phyloP scores from a whole-genome alignment of 2,329 filamentous ascomycete genomes.

The Colletotrichum sp. region DNA sequence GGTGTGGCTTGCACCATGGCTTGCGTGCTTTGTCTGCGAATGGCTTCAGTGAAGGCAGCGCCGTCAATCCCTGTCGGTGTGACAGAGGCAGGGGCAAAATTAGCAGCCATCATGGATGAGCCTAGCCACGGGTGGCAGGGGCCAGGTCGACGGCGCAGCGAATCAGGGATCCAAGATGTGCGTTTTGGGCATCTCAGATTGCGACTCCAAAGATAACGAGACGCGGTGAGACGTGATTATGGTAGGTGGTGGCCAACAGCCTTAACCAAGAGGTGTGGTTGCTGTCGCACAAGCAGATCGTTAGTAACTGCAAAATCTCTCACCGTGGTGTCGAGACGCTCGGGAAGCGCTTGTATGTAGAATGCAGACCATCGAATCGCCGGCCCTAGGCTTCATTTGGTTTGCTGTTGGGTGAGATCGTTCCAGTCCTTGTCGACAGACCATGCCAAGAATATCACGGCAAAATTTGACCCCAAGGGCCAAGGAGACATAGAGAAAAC shows the following conservation, averaged over 20 bases:
- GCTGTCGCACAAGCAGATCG: neutral
- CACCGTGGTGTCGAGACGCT: neutral
- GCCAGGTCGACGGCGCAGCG: neutral
- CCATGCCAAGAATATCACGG: neutral
- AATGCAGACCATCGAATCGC: neutral
- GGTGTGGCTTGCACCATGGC: conserved; percentile 16
- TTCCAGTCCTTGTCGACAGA: neutral
- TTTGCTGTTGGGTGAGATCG: neutral
- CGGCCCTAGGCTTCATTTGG: neutral
- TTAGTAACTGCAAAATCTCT: neutral
- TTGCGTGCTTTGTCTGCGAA: conserved; percentile 12
- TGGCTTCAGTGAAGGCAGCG: conserved; percentile 2
- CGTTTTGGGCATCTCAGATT: conserved; percentile 3
- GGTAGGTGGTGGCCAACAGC: neutral
- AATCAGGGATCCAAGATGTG: neutral
- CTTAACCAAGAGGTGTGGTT: neutral
- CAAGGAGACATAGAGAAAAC: neutral
- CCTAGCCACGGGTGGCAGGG: conserved; percentile 7
- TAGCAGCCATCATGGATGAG: neutral
- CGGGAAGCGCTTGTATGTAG: neutral
- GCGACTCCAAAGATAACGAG: conserved; percentile 9
- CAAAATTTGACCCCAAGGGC: neutral
- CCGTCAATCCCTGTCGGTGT: neutral
- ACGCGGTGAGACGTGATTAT: neutral
- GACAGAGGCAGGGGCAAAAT: neutral